These are phyloP conservation scores for Leccinum ochraceum DNA, from an alignment of 768 basidiomycete species.

Conservation along the genomic window DNA sequence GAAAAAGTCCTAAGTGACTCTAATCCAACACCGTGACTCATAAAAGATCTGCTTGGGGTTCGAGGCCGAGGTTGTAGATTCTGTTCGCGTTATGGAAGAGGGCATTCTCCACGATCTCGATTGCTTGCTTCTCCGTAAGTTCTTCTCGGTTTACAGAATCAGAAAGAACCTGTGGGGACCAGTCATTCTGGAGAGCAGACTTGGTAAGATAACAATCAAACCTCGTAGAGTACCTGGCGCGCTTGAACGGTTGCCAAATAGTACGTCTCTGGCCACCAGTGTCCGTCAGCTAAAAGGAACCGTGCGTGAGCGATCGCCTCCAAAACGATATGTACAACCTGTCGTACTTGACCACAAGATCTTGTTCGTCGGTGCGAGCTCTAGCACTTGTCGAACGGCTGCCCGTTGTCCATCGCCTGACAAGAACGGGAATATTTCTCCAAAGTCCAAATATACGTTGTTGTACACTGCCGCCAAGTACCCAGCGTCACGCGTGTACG, in stretches of 20 bases:
- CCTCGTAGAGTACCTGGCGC: constrained; percentile 59
- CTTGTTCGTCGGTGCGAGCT: constrained; percentile 75
- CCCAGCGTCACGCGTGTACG: constrained; percentile 75
- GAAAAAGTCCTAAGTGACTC: background rate
- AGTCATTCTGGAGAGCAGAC: constrained; percentile 46
- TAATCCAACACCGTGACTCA: background rate
- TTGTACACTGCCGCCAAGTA: constrained; percentile 71
- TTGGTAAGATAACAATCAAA: constrained; percentile 26
- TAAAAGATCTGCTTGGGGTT: constrained; percentile 26
- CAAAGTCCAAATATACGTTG: constrained; percentile 81
- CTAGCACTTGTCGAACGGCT: constrained; percentile 63
- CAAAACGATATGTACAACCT: background rate
- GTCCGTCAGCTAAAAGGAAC: constrained; percentile 21
- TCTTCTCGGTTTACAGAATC: constrained; percentile 50
- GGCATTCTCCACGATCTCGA: constrained; percentile 51
- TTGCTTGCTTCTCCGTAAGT: constrained; percentile 55
- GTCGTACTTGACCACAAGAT: constrained; percentile 77
- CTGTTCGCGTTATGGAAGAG: constrained; percentile 70
- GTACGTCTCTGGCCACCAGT: constrained; percentile 73
- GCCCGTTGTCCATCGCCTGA: constrained; percentile 61
- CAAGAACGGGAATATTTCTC: constrained; percentile 73
- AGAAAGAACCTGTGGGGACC: constrained; percentile 53
- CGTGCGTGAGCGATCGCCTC: constrained; percentile 1
- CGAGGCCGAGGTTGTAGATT: constrained; percentile 58
- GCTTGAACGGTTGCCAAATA: constrained; percentile 70